Evolutionary conservation across 2,329 filamentous ascomycete genomes (phyloP).

Genomic region (Kalmusia sp.): DNA sequence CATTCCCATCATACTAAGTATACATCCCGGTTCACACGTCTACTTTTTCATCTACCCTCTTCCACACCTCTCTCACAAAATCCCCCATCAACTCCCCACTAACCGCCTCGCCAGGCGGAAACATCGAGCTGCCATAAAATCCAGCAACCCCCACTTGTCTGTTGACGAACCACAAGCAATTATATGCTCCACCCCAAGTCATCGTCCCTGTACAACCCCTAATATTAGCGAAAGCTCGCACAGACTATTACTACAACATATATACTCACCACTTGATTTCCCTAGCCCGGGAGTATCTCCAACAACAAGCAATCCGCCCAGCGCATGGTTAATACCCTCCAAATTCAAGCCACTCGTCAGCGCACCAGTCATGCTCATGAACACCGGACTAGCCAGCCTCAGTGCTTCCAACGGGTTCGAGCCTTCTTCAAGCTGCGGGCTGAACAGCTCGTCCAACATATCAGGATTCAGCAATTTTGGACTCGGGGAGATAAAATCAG

Average conservation of each 20-base stretch:
- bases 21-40: no score
- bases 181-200: conserved; percentile 24
- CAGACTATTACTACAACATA: no score
- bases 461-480: conserved; percentile 9
- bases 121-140: conserved; percentile 19
- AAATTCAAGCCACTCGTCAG: conserved; percentile 1
- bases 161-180: conserved; percentile 25
- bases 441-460: conserved; percentile 9
- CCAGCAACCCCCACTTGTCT: conserved; percentile 18
- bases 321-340: conserved; percentile 16
- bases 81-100: conserved; percentile 13
- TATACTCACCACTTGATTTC: no score
- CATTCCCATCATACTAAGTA: no score
- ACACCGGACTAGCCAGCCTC: conserved; percentile 2
- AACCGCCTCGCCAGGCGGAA: conserved; percentile 18
- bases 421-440: conserved; percentile 5
- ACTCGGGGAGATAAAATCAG: conserved; percentile 7
- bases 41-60: not conserved
- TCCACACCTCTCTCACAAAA: conserved; percentile 23
- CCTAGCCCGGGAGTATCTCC: conserved; percentile 15
- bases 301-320: conserved; percentile 22
- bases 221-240: no score
- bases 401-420: not conserved
- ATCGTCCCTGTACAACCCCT: no score
- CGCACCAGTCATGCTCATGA: conserved; percentile 17